Base-by-base conservation (phyloP, 305 asterid genomes). In the Ilex paraguariensis region DNA sequence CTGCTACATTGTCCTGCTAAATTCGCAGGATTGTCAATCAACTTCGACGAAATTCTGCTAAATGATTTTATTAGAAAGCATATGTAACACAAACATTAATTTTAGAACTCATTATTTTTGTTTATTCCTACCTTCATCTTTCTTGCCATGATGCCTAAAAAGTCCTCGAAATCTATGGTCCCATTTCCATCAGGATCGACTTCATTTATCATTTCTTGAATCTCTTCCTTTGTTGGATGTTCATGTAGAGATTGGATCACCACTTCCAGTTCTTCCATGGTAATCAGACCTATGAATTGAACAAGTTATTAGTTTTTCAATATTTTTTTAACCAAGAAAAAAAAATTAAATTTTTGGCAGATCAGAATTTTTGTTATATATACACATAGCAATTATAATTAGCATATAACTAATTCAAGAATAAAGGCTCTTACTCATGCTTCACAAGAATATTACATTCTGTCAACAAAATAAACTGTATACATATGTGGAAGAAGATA, bases 131-230 rank as follows among this genome's bases (percentile, higher is more conserved):
- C 96, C 95, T 86, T 87, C 68, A 70, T 71, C 48, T 82, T 90
- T 57, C 69, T 75, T 8, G 83, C 79, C 90, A 87, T 82, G 40
- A 84, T 75, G 53, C 59, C 69, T 66, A 90, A 67, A 61, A 90
- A 90, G 61, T 84, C 90, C 16, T 82, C 75, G 62, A 87, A 87
- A 76, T 83, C 81, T 0, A 84, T 62, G 2, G 81, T 66, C 7
- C 95, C 96, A 56, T 84, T 81, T 33, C 89, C 92, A 54, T 87
- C 84, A 28, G 67, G 68, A 56, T 82, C 96, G 17, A 84, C 84
- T 50, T 85, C 90, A 1, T 72, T 79, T 61, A 90, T 68, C 95
- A 90, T 90, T 63, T 82, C 85, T 55, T 68, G 86, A 52, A 90
- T 69, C 57, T 85, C 95, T 69, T 82, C 95, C 50, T 62, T 81